These are phyloP conservation scores for Gigaspora rosea DNA, from an alignment of 192 early-diverging fungal species.

Conservation along the genomic window DNA sequence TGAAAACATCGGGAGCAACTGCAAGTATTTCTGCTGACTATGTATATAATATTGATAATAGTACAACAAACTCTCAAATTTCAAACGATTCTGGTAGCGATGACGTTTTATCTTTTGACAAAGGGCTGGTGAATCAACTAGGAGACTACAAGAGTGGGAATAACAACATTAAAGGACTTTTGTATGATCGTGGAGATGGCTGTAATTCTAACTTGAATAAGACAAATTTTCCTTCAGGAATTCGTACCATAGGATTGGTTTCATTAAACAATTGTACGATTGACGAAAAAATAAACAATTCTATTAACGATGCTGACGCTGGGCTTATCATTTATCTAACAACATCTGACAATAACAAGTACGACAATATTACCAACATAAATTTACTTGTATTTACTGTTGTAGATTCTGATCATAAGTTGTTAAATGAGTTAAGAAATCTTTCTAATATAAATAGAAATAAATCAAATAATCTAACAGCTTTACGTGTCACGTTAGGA, in stretches of 20 bases:
- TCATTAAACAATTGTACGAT: not conserved
- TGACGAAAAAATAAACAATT: not conserved
- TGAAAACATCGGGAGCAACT: not conserved
- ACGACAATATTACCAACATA: no score
- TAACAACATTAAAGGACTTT: not conserved
- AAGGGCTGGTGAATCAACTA: not conserved
- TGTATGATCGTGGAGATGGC: slow-evolving; percentile 25
- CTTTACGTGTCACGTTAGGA: not conserved
- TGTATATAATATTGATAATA: not conserved
- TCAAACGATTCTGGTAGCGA: not conserved
- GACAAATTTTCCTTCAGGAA: not conserved
- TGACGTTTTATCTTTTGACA: not conserved
- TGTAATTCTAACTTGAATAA: not conserved
- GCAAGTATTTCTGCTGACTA: not conserved
- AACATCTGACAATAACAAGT: no score
- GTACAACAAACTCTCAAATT: not conserved
- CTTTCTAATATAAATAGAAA: no score
- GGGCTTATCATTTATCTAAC: not conserved
- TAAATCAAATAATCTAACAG: not conserved
- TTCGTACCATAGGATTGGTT: not conserved
- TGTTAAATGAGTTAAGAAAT: no score
- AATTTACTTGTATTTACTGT: no score
- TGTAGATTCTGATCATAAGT: no score
- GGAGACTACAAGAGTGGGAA: not conserved
- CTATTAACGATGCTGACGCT: not conserved